phyloP scores from a whole-genome alignment of 108 stramenopile genomes.

The Nitzschia inconspicua region DNA sequence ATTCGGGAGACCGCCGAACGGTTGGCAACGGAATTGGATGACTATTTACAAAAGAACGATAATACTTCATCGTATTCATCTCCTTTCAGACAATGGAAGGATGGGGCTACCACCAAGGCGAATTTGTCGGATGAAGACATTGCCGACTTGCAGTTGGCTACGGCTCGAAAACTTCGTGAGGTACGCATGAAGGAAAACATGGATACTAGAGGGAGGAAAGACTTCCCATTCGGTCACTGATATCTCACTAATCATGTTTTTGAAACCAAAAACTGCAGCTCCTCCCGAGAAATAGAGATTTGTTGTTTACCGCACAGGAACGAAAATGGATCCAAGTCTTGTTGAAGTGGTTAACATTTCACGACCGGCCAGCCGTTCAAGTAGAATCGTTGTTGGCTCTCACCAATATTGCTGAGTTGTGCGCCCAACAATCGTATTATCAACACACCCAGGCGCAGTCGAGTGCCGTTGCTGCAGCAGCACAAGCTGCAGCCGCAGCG shows the following conservation, averaged over 20 bases:
- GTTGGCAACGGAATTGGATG: conserved; percentile 25
- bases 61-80: neutral
- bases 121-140: conserved; percentile 27
- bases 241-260: neutral
- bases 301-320: conserved; percentile 64
- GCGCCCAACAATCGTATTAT: conserved; percentile 57
- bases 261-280: conserved; percentile 18
- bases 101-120: neutral
- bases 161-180: conserved; percentile 50
- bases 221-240: neutral
- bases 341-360: conserved; percentile 66
- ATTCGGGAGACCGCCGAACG: conserved; percentile 10
- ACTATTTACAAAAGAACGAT: conserved; percentile 16
- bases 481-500: conserved; percentile 48
- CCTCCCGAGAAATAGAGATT: conserved; percentile 46
- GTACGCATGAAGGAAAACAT: conserved; percentile 16
- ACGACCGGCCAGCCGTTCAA: conserved; percentile 75
- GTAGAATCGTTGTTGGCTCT: conserved; percentile 63
- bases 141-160: conserved; percentile 44
- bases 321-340: conserved; percentile 78
- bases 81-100: neutral
- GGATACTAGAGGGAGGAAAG: neutral
- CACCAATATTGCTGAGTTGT: conserved; percentile 61
- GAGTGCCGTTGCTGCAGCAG: conserved; percentile 39
- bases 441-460: conserved; percentile 35